Percentiles rank a stretch among this genome's conserved stretches.
phyloP scores from a whole-genome alignment of 768 basidiomycete species.

The Ramaria rubella region DNA sequence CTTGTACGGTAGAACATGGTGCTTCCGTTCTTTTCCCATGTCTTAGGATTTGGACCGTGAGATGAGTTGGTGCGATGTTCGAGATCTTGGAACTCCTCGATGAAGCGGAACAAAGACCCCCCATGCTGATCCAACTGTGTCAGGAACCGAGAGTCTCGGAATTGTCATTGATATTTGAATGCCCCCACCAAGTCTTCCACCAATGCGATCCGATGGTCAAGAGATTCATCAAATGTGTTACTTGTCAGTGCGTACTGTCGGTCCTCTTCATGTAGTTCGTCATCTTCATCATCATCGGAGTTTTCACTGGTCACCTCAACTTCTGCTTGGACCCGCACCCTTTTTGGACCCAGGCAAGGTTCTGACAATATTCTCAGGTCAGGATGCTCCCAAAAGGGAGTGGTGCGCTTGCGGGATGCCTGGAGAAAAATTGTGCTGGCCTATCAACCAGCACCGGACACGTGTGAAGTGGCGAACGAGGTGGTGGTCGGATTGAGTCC shows the following conservation, averaged over 20 bases:
- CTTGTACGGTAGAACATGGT: background rate
- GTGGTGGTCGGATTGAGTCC: too few species aligned
- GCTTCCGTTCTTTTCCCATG: background rate
- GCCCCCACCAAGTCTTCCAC: background rate
- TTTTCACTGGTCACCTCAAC: background rate
- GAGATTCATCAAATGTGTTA: background rate
- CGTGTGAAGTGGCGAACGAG: too few species aligned
- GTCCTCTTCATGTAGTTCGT: background rate
- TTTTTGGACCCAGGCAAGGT: too few species aligned
- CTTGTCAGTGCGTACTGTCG: background rate
- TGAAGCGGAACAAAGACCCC: background rate
- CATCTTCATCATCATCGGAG: background rate
- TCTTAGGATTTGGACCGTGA: too few species aligned
- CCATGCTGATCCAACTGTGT: background rate
- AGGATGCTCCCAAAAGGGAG: slow-evolving; percentile 19
- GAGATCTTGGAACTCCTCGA: background rate
- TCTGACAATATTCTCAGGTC: too few species aligned
- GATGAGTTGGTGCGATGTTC: background rate
- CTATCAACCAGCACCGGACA: too few species aligned
- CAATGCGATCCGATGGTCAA: background rate
- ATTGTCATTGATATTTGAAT: background rate
- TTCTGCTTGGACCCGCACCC: background rate
- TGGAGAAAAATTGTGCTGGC: too few species aligned
- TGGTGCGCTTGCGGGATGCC: too few species aligned
- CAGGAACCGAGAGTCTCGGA: background rate